Evolutionary conservation across 192 early-diverging fungal genomes (phyloP), one percentile per base, ranked within the genome.

Genomic region (Linnemannia hyalina): DNA sequence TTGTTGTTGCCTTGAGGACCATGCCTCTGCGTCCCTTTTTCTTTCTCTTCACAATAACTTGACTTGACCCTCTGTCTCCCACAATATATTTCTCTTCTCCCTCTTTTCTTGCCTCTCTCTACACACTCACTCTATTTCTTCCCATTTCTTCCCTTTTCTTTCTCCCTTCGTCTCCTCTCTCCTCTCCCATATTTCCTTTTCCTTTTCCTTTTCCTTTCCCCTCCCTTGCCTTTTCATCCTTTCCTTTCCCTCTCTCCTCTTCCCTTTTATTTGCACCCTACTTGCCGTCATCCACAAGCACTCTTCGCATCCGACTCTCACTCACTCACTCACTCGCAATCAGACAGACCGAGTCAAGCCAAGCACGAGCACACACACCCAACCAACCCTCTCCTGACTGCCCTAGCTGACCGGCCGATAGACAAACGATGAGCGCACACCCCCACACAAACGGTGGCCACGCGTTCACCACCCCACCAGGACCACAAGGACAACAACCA

Each of bases 311-410:
- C 74, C 75, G 65, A 1, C 68, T 38, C n/a, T 42, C 32, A 54
- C 32, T 6, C 36, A 35, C 52, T 32, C 77, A 75, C 29, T 35
- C 35, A 35, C 35, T 35, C 35, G 1, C n/a, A n/a, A n/a, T n/a
- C 29, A 63, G 73, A 63, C 80, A 75, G 36, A 75, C 44, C 73
- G 69, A 42, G 55, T 26, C 60, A 65, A 15, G 23, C 26, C 44
- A 46, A 46, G 44, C 38, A 40, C 38, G 38, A 40, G 4, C 3
- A 40, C 38, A 40, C 35, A 6, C 23, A n/a, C 9, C 26, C 57
- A 9, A 46, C 46, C n/a, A n/a, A n/a, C n/a, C n/a, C n/a, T n/a
- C n/a, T n/a, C n/a, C n/a, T n/a, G 8, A 7, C 44, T 1, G 6
- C 46, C 23, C 72, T 73, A 4, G 0, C 46, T 52, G 18, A 11